Percentiles rank a stretch among this genome's conserved stretches.
Conservation (phyloP, 148 eudicot species). For the Chenopodium quinoa region DNA sequence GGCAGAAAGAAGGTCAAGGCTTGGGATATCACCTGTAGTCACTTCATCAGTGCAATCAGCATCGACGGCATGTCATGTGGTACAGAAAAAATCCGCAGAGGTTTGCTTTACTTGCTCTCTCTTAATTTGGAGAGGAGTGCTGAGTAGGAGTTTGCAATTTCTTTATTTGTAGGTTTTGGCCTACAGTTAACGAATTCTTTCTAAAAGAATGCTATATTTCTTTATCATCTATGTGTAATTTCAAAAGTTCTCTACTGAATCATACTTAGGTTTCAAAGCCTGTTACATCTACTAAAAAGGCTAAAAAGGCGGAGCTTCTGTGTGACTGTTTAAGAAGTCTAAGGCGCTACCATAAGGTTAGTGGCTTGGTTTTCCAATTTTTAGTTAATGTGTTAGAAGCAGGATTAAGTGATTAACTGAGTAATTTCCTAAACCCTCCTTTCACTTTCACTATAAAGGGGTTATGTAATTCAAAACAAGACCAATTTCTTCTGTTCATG, state of each 20-base stretch:
- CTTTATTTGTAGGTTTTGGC: neutral
- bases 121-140: neutral
- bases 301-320: constrained; percentile 45
- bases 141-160: neutral
- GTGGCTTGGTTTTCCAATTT: neutral
- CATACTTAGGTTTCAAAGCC: constrained; percentile 23
- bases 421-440: neutral
- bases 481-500: neutral
- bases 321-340: constrained; percentile 67
- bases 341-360: constrained; percentile 67
- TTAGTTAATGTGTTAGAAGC: constrained; percentile 6
- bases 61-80: constrained; percentile 5
- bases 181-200: neutral
- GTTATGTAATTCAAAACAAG: neutral
- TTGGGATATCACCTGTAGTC: constrained; percentile 35
- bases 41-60: constrained; percentile 26
- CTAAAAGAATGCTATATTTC: neutral
- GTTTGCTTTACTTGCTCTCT: constrained; percentile 11
- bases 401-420: neutral
- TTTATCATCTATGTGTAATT: neutral
- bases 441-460: neutral
- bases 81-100: constrained; percentile 30
- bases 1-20: constrained; percentile 58
- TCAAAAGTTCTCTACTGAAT: neutral
- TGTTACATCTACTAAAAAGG: constrained; percentile 27